phyloP scores from a whole-genome alignment of 106 monocot genomes.

The Narthecium ossifragum region DNA sequence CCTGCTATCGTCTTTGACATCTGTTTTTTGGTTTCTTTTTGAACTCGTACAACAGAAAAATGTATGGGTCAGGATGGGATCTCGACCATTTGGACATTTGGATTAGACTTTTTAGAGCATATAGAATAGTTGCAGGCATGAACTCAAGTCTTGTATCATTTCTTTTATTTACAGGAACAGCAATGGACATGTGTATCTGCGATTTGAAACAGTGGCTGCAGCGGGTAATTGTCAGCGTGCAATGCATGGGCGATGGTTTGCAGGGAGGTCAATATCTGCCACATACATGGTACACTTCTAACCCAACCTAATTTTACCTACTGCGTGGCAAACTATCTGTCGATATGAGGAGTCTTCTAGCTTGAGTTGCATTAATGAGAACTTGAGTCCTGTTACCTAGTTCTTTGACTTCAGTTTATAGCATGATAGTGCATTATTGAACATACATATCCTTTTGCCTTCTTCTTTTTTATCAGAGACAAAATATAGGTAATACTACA shows the following conservation, averaged over 20 bases:
- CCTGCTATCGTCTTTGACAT: neutral
- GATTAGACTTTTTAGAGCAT: neutral
- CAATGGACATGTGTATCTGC: conserved; percentile 42
- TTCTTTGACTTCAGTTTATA: neutral
- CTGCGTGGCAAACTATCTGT: neutral
- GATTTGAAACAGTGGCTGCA: conserved; percentile 32
- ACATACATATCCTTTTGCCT: neutral
- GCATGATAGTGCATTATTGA: neutral
- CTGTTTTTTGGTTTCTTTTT: too few relatives aligned
- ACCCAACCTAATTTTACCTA: neutral
- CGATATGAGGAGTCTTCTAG: too few relatives aligned
- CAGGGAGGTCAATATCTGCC: conserved; percentile 39
- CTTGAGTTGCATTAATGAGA: too few relatives aligned
- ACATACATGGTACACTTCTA: conserved; percentile 34
- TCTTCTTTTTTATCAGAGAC: neutral
- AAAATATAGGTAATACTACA: too few relatives aligned
- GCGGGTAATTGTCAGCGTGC: conserved; percentile 35
- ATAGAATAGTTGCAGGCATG: too few relatives aligned
- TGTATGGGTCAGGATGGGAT: too few relatives aligned
- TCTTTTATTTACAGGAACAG: conserved; percentile 21
- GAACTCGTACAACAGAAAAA: too few relatives aligned
- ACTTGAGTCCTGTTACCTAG: too few relatives aligned
- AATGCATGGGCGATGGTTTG: conserved; percentile 56
- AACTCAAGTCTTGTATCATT: neutral
- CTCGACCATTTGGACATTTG: too few relatives aligned